phyloP scores from a whole-genome alignment of 371 early-diverging fungal genomes.

The Rhizopus microsporus region DNA sequence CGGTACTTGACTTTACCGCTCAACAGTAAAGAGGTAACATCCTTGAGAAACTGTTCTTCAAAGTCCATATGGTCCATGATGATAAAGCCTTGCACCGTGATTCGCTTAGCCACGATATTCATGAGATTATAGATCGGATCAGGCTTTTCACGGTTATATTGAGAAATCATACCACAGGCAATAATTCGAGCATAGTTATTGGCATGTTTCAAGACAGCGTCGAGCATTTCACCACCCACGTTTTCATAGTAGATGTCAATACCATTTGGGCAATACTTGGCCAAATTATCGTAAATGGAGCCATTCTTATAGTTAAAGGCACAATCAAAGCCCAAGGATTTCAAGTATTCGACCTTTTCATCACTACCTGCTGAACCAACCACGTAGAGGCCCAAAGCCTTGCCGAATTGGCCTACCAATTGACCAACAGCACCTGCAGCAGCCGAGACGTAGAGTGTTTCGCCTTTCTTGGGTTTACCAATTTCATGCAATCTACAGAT shows the following conservation, averaged over 20 bases:
- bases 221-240: constrained; percentile 74
- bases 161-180: constrained; percentile 71
- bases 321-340: constrained; percentile 66
- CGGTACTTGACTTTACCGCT: constrained; percentile 69
- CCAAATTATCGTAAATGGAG: constrained; percentile 42
- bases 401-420: constrained; percentile 69
- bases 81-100: constrained; percentile 71
- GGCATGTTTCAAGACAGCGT: constrained; percentile 56
- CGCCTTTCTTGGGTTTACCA: constrained; percentile 45
- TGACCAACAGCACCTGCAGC: constrained; percentile 65
- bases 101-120: constrained; percentile 43
- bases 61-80: constrained; percentile 55
- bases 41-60: constrained; percentile 56
- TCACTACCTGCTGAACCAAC: constrained; percentile 79
- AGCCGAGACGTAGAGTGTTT: constrained; percentile 56
- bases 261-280: constrained; percentile 62
- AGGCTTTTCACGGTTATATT: constrained; percentile 57
- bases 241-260: constrained; percentile 79
- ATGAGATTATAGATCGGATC: constrained; percentile 36
- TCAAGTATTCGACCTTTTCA: constrained; percentile 73
- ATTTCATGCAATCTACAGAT: constrained; percentile 10
- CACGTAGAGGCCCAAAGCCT: constrained; percentile 69
- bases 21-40: constrained; percentile 65
- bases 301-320: constrained; percentile 86
- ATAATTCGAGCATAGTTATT: constrained; percentile 60